Conservation (phyloP, 2,329 filamentous ascomycete genomes). For the Sporothrix brasiliensis region DNA sequence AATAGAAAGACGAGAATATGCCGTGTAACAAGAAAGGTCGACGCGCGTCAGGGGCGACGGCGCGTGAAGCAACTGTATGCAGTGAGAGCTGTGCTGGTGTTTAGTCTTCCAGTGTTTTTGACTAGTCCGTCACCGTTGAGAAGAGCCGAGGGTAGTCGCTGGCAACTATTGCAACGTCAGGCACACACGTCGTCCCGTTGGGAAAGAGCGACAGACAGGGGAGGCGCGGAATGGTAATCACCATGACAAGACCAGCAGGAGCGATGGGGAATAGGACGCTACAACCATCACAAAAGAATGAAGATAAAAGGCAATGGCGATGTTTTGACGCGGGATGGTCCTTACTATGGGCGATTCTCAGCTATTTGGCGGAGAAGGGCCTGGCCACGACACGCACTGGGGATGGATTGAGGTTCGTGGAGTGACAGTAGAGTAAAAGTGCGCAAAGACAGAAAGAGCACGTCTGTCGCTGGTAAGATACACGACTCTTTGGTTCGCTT, state of each 20-base stretch:
- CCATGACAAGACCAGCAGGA: constrained; percentile 16
- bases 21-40: background rate
- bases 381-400: background rate
- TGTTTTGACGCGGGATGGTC: background rate
- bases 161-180: constrained; percentile 2
- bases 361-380: constrained; percentile 24
- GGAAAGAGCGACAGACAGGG: constrained; percentile 23
- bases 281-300: background rate
- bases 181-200: constrained; percentile 12
- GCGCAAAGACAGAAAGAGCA: background rate
- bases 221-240: constrained; percentile 4
- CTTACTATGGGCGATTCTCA: constrained; percentile 22
- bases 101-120: background rate
- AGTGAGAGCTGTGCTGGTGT: constrained; percentile 9
- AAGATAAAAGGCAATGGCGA: background rate
- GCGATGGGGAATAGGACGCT: background rate
- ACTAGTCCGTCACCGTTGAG: constrained; percentile 20
- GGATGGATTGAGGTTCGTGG: constrained; percentile 21
- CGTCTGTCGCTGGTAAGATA: background rate
- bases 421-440: background rate
- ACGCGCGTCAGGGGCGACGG: background rate
- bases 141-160: constrained; percentile 26
- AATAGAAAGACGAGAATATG: background rate
- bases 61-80: constrained; percentile 4
- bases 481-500: background rate